Evolutionary conservation across 2,329 filamentous ascomycete species (phyloP).

Genomic region (Fusarium sarcochroum): DNA sequence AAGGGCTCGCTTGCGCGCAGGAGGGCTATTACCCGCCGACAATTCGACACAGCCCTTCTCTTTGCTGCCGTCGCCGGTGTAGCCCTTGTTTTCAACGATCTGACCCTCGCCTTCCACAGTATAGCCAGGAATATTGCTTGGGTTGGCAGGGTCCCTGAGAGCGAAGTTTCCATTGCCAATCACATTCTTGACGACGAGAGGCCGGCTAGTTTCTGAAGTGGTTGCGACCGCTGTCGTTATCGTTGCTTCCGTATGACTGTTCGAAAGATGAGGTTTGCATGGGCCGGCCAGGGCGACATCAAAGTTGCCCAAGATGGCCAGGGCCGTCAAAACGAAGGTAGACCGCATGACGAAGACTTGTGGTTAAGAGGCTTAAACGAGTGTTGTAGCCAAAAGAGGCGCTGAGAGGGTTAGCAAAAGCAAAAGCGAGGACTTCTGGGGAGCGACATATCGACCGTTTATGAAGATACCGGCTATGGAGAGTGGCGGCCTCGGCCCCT

Average conservation of each 20-base stretch:
- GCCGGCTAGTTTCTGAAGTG: background rate
- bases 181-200: constrained; percentile 12
- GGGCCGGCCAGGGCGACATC: background rate
- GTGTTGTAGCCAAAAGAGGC: background rate
- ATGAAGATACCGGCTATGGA: background rate
- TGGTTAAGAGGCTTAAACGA: background rate
- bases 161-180: constrained; percentile 24
- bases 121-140: constrained; percentile 7
- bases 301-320: background rate
- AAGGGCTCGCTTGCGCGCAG: constrained; percentile 13
- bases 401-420: rapidly evolving
- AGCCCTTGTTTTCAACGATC: constrained; percentile 4
- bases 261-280: constrained; percentile 16
- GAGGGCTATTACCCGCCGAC: background rate
- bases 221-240: background rate
- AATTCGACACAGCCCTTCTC: constrained; percentile 23
- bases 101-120: background rate
- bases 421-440: rapidly evolving
- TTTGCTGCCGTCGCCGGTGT: constrained; percentile 20
- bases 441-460: background rate
- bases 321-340: background rate
- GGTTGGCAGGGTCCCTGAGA: background rate
- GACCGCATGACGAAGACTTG: constrained; percentile 17
- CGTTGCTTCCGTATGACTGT: background rate
- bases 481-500: background rate